These are phyloP conservation scores for Microdochium paspali DNA, from an alignment of 2,329 filamentous ascomycete species.

Conservation along the genomic window DNA sequence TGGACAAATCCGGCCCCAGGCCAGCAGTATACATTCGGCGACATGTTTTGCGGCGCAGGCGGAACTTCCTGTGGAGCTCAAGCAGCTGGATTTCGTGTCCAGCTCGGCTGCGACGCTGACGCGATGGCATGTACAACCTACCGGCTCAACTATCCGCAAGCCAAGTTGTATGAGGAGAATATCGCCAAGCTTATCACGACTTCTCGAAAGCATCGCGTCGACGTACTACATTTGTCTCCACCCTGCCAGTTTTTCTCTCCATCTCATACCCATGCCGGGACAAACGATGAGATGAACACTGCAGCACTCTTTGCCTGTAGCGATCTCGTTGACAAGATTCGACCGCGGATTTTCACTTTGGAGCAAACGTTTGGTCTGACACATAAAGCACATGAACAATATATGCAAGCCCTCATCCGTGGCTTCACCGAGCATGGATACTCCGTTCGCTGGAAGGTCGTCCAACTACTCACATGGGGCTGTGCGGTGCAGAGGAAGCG, in stretches of 20 bases:
- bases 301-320: slow-evolving; percentile 41
- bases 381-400: slow-evolving; percentile 34
- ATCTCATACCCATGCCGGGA: slow-evolving; percentile 49
- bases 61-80: slow-evolving; percentile 59
- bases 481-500: slow-evolving; percentile 36
- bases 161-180: slow-evolving; percentile 33
- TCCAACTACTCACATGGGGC: slow-evolving; percentile 40
- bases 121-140: slow-evolving; percentile 45
- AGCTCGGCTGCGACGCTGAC: slow-evolving; percentile 55
- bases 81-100: slow-evolving; percentile 42
- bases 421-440: slow-evolving; percentile 57
- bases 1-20: slow-evolving; percentile 4
- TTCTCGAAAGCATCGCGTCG: slow-evolving; percentile 35
- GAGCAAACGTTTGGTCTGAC: slow-evolving; percentile 68
- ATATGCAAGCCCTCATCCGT: slow-evolving; percentile 48
- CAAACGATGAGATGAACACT: slow-evolving; percentile 56
- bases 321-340: slow-evolving; percentile 41
- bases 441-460: slow-evolving; percentile 56
- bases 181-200: slow-evolving; percentile 35
- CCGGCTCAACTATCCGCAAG: slow-evolving; percentile 42
- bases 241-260: slow-evolving; percentile 68
- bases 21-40: slow-evolving; percentile 57
- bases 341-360: slow-evolving; percentile 60
- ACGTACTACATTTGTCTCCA: slow-evolving; percentile 63
- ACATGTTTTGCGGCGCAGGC: slow-evolving; percentile 65